Conservation (phyloP, 139 green algal species). For the Zygnema circumcarinatum region DNA sequence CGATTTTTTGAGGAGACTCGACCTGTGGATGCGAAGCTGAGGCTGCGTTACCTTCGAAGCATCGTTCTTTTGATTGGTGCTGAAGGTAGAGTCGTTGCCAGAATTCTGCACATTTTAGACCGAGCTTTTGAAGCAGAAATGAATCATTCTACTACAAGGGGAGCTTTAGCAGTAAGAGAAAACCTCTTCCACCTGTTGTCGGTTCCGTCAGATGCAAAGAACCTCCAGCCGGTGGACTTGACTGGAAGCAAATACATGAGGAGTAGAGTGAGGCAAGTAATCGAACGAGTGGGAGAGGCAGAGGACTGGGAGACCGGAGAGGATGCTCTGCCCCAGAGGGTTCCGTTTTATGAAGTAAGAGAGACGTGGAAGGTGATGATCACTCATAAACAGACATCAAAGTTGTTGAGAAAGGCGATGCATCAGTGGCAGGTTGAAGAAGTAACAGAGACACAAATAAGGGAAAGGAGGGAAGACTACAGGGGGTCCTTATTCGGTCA, state of each 20-base stretch:
- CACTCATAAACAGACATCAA: background rate
- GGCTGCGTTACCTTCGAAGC: background rate
- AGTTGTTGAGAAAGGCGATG: background rate
- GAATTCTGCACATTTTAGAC: background rate
- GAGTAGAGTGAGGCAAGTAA: background rate
- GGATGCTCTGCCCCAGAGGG: no score
- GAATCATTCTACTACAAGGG: background rate
- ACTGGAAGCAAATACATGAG: background rate
- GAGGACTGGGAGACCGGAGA: no score
- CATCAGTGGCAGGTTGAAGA: background rate
- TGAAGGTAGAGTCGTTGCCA: background rate
- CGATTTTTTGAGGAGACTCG: background rate
- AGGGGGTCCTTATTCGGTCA: background rate
- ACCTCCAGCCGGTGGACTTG: background rate
- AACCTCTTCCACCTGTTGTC: background rate
- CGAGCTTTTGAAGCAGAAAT: background rate
- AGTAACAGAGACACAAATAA: background rate
- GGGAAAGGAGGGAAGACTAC: background rate
- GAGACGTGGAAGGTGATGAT: background rate
- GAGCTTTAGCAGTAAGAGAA: background rate
- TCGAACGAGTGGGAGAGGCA: no score
- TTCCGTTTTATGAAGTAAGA: no score
- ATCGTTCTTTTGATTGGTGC: background rate
- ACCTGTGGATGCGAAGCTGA: background rate
- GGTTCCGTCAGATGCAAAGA: background rate